A percentile compares a stretch with the other conserved stretches of the same genome.
phyloP scores from a whole-genome alignment of 2,329 filamentous ascomycete genomes.

The Colletotrichum sp. region DNA sequence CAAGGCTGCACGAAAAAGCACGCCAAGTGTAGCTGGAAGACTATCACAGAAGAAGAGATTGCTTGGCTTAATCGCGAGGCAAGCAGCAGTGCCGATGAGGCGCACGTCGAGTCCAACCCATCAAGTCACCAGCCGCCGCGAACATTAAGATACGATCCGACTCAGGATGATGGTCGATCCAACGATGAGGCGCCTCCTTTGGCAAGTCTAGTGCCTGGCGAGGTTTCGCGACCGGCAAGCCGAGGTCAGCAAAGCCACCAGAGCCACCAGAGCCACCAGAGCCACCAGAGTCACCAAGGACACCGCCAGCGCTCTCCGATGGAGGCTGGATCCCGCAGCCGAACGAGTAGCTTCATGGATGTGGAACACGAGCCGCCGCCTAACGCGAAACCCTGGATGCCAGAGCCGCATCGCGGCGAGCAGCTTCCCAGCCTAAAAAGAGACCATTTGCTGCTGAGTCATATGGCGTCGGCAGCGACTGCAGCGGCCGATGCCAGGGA shows the following conservation, averaged over 20 bases:
- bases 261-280: background rate
- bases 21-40: slow-evolving; percentile 85
- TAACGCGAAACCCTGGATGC: slow-evolving; percentile 10
- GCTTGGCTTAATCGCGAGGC: slow-evolving; percentile 37
- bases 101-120: slow-evolving; percentile 31
- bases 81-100: slow-evolving; percentile 30
- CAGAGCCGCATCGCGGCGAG: slow-evolving; percentile 15
- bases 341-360: slow-evolving; percentile 22
- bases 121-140: slow-evolving; percentile 19
- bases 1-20: slow-evolving; percentile 90
- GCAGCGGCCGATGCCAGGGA: slow-evolving; percentile 30
- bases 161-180: slow-evolving; percentile 14
- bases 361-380: slow-evolving; percentile 8
- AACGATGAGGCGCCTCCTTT: background rate
- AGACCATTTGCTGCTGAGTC: slow-evolving; percentile 34
- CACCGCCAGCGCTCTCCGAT: slow-evolving; percentile 13
- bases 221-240: slow-evolving; percentile 16
- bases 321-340: slow-evolving; percentile 12
- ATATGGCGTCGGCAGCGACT: slow-evolving; percentile 39
- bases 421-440: slow-evolving; percentile 22
- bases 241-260: slow-evolving; percentile 4
- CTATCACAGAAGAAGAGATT: slow-evolving; percentile 75
- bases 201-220: slow-evolving; percentile 4
- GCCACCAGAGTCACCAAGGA: background rate
- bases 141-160: slow-evolving; percentile 20